These are phyloP conservation scores for Zopfochytrium polystomum DNA, from an alignment of 371 early-diverging fungal species.

Conservation along the genomic window DNA sequence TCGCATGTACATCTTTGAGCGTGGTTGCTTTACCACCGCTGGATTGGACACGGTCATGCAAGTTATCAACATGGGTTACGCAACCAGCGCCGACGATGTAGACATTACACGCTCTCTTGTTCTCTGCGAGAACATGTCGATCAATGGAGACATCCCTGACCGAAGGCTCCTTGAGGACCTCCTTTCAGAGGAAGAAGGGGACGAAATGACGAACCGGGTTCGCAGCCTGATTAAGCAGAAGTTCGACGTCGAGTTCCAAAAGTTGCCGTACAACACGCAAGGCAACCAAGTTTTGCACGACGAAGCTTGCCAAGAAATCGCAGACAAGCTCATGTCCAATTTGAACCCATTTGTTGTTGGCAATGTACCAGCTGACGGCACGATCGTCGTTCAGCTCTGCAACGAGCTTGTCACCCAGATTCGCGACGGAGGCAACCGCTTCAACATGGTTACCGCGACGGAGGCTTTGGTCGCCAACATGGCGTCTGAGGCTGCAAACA, in stretches of 20 bases:
- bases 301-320: constrained; percentile 33
- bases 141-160: constrained; percentile 47
- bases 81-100: constrained; percentile 36
- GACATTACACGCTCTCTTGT: constrained; percentile 44
- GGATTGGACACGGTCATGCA: constrained; percentile 56
- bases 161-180: constrained; percentile 41
- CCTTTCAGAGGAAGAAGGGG: constrained; percentile 45
- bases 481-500: constrained; percentile 53
- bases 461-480: constrained; percentile 53
- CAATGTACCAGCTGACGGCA: constrained; percentile 43
- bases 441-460: constrained; percentile 54
- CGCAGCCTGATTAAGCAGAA: constrained; percentile 37
- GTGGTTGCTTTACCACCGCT: constrained; percentile 52
- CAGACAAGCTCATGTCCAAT: constrained; percentile 28
- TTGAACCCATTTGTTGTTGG: constrained; percentile 41
- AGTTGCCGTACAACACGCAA: constrained; percentile 42
- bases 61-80: constrained; percentile 50
- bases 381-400: constrained; percentile 43
- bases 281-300: constrained; percentile 9
- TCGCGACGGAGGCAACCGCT: constrained; percentile 50
- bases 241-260: constrained; percentile 44
- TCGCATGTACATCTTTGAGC: constrained; percentile 48
- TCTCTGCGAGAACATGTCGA: constrained; percentile 52
- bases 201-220: constrained; percentile 50
- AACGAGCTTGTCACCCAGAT: constrained; percentile 49